A percentile compares a stretch with the other conserved stretches of the same genome.
Evolutionary conservation across 768 basidiomycete genomes (phyloP).

Genomic region (Lepiota venenata): DNA sequence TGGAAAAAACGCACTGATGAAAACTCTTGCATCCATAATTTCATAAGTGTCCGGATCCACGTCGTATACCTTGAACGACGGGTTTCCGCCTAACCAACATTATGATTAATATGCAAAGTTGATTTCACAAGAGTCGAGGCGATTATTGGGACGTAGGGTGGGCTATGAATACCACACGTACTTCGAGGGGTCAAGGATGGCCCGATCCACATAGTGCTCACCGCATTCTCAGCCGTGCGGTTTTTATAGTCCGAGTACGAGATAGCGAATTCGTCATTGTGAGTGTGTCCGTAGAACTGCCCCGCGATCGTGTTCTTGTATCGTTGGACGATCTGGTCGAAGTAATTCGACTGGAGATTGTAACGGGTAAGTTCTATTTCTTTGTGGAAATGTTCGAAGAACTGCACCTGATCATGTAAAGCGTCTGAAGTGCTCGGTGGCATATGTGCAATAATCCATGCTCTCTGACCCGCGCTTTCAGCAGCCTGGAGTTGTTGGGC

Average conservation of each 20-base stretch:
- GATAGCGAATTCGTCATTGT: conserved; percentile 56
- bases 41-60: conserved; percentile 67
- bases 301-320: conserved; percentile 57
- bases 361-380: neutral
- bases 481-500: conserved; percentile 53
- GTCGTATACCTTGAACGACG: conserved; percentile 57
- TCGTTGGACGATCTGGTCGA: conserved; percentile 57
- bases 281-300: conserved; percentile 63
- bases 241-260: conserved; percentile 52
- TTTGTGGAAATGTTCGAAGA: neutral
- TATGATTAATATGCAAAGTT: no score
- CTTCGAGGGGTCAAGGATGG: conserved; percentile 58
- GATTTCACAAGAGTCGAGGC: no score
- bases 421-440: conserved; percentile 47
- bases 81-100: conserved; percentile 41
- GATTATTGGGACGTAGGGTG: no score
- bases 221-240: conserved; percentile 40
- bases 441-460: conserved; percentile 63
- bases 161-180: conserved; percentile 19
- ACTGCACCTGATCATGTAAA: conserved; percentile 46
- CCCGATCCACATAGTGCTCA: conserved; percentile 45
- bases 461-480: conserved; percentile 56
- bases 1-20: conserved; percentile 34
- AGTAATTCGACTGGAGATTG: conserved; percentile 51
- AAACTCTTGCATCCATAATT: conserved; percentile 54